Evolutionary conservation across 2,329 filamentous ascomycete genomes (phyloP).

Genomic region (Fusarium temperatum): DNA sequence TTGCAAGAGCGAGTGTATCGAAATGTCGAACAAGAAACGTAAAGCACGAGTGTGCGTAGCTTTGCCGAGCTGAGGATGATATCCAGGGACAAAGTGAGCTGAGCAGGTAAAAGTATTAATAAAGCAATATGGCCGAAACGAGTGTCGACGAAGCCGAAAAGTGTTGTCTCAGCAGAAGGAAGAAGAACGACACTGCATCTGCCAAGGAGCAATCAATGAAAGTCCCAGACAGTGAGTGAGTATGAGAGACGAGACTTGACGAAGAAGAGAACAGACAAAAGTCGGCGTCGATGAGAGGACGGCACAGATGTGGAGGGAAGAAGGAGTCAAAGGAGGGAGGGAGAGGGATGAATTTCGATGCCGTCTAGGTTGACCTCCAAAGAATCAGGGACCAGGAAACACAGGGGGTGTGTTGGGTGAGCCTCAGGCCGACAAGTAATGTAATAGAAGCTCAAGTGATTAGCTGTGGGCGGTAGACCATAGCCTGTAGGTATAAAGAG

Average conservation of each 20-base stretch:
- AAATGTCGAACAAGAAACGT: conserved; percentile 42
- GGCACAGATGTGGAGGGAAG: conserved; percentile 37
- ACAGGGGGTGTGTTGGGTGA: conserved; percentile 28
- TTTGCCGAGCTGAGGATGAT: conserved; percentile 22
- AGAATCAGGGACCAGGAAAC: conserved; percentile 34
- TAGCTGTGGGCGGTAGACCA: conserved; percentile 21
- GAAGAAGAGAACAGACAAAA: conserved; percentile 31
- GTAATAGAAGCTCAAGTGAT: conserved; percentile 28
- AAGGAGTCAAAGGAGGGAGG: conserved; percentile 38
- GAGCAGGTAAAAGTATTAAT: conserved; percentile 46
- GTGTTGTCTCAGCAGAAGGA: conserved; percentile 42
- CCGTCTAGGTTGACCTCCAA: conserved; percentile 35
- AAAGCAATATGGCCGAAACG: conserved; percentile 45
- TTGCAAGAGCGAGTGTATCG: conserved; percentile 41
- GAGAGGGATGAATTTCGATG: conserved; percentile 33
- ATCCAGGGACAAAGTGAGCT: conserved; percentile 22
- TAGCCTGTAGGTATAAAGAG: not conserved
- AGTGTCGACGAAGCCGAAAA: conserved; percentile 45
- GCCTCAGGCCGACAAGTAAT: conserved; percentile 39
- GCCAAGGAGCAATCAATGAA: conserved; percentile 43
- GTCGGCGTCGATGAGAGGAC: conserved; percentile 35
- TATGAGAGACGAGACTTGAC: conserved; percentile 18
- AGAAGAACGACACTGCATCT: conserved; percentile 44
- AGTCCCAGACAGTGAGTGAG: conserved; percentile 28
- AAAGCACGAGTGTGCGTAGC: conserved; percentile 35